phyloP scores from a whole-genome alignment of 2,329 filamentous ascomycete genomes.

The Davidsoniella virescens region DNA sequence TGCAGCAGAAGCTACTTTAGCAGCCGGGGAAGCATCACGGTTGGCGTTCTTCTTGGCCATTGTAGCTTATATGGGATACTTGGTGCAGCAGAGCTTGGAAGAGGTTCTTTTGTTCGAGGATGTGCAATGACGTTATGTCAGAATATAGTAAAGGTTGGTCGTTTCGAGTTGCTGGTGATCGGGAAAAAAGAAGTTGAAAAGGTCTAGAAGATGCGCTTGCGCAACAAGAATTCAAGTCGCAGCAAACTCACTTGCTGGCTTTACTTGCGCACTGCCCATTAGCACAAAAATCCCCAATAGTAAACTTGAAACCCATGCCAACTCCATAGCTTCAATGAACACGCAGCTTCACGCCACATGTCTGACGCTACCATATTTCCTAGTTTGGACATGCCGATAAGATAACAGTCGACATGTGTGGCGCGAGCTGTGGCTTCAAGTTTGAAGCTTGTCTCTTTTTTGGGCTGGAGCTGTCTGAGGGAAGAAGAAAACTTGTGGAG shows the following conservation, averaged over 20 bases:
- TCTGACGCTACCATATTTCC: constrained; percentile 8
- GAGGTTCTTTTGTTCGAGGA: too few species aligned
- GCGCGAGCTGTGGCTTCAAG: too few species aligned
- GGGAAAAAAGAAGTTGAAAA: background rate
- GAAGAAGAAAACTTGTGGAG: too few species aligned
- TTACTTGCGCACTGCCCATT: background rate
- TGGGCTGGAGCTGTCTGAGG: too few species aligned
- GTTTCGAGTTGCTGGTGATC: background rate
- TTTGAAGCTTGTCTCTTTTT: too few species aligned
- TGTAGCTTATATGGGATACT: constrained; percentile 9
- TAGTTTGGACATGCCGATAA: background rate
- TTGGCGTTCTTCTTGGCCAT: constrained; percentile 12
- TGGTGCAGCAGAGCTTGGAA: too few species aligned
- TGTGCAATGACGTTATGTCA: background rate
- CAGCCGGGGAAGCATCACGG: constrained; percentile 15
- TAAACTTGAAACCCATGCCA: too few species aligned
- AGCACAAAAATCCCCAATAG: too few species aligned
- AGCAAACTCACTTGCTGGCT: background rate
- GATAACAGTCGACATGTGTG: background rate
- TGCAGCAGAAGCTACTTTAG: constrained; percentile 13
- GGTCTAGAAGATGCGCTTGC: background rate
- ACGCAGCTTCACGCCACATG: constrained; percentile 14
- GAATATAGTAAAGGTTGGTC: background rate
- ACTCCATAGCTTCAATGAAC: constrained; percentile 6
- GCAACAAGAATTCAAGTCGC: background rate